A percentile compares a stretch with the other conserved stretches of the same genome.
These are phyloP conservation scores for Metschnikowia santaceciliae DNA, from an alignment of 805 yeast species.

Conservation along the genomic window DNA sequence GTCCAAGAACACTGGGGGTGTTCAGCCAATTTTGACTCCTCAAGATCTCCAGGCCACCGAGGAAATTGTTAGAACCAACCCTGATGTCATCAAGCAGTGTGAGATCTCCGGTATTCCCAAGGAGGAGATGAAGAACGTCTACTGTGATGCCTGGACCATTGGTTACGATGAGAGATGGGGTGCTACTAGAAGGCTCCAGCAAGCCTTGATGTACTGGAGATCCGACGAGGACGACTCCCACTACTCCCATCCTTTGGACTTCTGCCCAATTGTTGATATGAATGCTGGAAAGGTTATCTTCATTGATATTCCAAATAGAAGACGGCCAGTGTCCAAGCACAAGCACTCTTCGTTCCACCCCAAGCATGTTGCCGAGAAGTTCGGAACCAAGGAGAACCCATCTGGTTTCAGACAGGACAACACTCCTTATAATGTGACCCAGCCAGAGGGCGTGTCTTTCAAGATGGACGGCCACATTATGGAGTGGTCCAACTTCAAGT, in stretches of 20 bases:
- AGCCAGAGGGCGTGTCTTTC: constrained; percentile 82
- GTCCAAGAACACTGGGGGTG: constrained; percentile 50
- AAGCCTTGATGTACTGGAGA: constrained; percentile 77
- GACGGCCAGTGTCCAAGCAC: constrained; percentile 66
- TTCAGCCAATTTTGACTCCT: constrained; percentile 72
- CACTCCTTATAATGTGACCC: constrained; percentile 67
- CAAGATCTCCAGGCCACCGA: constrained; percentile 63
- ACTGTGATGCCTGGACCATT: constrained; percentile 68
- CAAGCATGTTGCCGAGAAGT: constrained; percentile 54
- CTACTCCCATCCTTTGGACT: constrained; percentile 73
- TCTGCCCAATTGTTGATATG: constrained; percentile 79
- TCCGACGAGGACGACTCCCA: constrained; percentile 72
- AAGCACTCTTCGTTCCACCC: constrained; percentile 72
- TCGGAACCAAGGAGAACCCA: constrained; percentile 47
- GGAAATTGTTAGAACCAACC: constrained; percentile 63
- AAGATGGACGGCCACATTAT: constrained; percentile 63
- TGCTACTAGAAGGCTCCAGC: constrained; percentile 67
- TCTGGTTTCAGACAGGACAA: constrained; percentile 55
- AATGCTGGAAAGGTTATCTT: constrained; percentile 63
- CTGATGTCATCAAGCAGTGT: constrained; percentile 70
- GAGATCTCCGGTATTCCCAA: constrained; percentile 64
- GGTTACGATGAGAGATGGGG: constrained; percentile 80
- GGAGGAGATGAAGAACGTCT: constrained; percentile 54
- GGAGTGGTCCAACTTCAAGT: constrained; percentile 72
- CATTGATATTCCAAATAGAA: constrained; percentile 71